Conservation (phyloP, 1,284 basidiomycete species). For the Ustilago tritici region DNA sequence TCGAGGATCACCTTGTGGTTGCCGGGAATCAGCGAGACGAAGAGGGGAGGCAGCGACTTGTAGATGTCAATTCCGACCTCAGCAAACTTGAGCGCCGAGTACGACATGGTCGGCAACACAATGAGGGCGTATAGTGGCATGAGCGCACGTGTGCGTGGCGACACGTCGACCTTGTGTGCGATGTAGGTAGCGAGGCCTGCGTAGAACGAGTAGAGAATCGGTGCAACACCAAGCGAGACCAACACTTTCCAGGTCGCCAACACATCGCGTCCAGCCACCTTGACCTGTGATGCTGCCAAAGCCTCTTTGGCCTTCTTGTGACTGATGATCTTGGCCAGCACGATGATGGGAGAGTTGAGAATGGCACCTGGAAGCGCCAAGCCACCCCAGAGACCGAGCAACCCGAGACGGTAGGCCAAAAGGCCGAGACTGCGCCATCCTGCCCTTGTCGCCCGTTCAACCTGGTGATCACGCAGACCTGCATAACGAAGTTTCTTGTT, state of each 20-base stretch:
- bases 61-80: constrained; percentile 98
- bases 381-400: constrained; percentile 85
- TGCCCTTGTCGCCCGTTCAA: constrained; percentile 76
- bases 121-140: constrained; percentile 84
- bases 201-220: constrained; percentile 79
- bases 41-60: constrained; percentile 93
- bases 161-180: constrained; percentile 74
- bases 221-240: constrained; percentile 90
- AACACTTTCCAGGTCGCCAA: constrained; percentile 98
- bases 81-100: constrained; percentile 95
- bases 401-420: constrained; percentile 83
- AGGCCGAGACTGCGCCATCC: constrained; percentile 89
- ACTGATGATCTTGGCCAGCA: constrained; percentile 89
- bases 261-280: constrained; percentile 93
- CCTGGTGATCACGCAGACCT: constrained; percentile 98
- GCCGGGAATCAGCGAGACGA: constrained; percentile 90
- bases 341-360: constrained; percentile 93
- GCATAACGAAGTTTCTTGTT: constrained; percentile 91
- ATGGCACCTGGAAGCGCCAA: constrained; percentile 94
- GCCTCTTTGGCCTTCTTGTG: constrained; percentile 95
- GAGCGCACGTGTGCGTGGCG: constrained; percentile 75
- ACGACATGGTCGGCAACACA: constrained; percentile 87
- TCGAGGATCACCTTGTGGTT: constrained; percentile 86
- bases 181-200: constrained; percentile 78
- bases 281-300: constrained; percentile 93